Percentiles rank a stretch among this genome's conserved stretches.
Evolutionary conservation across 192 early-diverging fungal genomes (phyloP).

Genomic region (Polychytrium aggregatum): DNA sequence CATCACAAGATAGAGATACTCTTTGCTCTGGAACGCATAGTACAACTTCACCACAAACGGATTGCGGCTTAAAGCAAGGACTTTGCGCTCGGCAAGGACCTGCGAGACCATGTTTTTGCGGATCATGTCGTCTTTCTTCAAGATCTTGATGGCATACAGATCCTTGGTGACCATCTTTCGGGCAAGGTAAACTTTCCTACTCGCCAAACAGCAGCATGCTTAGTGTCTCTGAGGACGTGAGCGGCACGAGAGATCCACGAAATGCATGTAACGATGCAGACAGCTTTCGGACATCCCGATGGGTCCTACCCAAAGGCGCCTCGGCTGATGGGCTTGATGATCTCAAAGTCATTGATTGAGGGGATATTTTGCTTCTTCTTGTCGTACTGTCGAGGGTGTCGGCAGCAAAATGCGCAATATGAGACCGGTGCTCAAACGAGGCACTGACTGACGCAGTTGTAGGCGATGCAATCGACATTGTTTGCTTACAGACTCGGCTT

Average conservation of each 20-base stretch:
- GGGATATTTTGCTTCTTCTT: conserved; percentile 51
- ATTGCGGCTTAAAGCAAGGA: conserved; percentile 62
- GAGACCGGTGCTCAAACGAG: not conserved
- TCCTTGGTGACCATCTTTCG: conserved; percentile 78
- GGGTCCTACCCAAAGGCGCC: conserved; percentile 73
- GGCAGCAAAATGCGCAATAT: no score
- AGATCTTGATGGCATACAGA: conserved; percentile 83
- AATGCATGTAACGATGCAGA: no score
- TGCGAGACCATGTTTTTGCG: conserved; percentile 94
- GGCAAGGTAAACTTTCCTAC: conserved; percentile 72
- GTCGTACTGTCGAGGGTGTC: conserved; percentile 5
- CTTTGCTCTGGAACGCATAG: conserved; percentile 82
- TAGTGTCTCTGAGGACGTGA: no score
- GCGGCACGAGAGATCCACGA: no score
- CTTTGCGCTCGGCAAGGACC: conserved; percentile 76
- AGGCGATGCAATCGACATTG: no score
- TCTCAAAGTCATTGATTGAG: conserved; percentile 83
- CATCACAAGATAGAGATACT: conserved; percentile 84
- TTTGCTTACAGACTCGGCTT: not conserved
- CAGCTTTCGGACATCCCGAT: no score
- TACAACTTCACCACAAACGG: conserved; percentile 88
- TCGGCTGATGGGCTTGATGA: conserved; percentile 89
- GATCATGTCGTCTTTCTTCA: conserved; percentile 89
- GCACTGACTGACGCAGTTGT: not conserved
- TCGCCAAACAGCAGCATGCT: no score